Evolutionary conservation across 2,329 filamentous ascomycete species (phyloP).

Genomic region (Pyrenophora tritici-repentis): DNA sequence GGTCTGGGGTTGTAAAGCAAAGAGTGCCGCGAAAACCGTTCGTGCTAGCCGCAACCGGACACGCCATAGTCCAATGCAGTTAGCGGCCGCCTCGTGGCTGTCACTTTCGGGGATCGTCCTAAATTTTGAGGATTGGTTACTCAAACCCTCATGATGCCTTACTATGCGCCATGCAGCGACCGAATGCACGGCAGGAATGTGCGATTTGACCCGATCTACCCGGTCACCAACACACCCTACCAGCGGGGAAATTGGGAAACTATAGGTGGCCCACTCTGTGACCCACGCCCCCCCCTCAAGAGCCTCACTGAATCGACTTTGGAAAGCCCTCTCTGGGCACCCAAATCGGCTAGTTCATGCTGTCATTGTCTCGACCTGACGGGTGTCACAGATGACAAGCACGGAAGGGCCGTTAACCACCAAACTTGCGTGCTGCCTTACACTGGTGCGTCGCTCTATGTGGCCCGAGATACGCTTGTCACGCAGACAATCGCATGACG

Average conservation of each 20-base stretch:
- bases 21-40: constrained; percentile 26
- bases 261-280: constrained; percentile 8
- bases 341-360: constrained; percentile 4
- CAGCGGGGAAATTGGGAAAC: constrained; percentile 19
- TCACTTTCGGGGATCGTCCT: constrained; percentile 10
- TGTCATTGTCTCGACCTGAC: constrained; percentile 13
- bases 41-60: constrained; percentile 22
- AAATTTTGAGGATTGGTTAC: constrained; percentile 31
- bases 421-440: constrained; percentile 10
- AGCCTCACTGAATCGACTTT: constrained; percentile 4
- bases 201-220: constrained; percentile 23
- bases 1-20: constrained; percentile 32
- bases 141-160: constrained; percentile 45
- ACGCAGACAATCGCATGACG: constrained; percentile 7
- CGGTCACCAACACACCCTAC: constrained; percentile 11
- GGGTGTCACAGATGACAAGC: constrained; percentile 26
- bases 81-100: constrained; percentile 16
- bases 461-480: constrained; percentile 1
- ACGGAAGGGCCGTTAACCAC: constrained; percentile 4
- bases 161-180: constrained; percentile 30
- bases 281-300: constrained; percentile 8
- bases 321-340: neutral
- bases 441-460: constrained; percentile 13
- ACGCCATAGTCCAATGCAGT: constrained; percentile 16
- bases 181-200: constrained; percentile 33